Base-by-base conservation (phyloP, 2,329 filamentous ascomycete species). In the Metarhizium humberi region DNA sequence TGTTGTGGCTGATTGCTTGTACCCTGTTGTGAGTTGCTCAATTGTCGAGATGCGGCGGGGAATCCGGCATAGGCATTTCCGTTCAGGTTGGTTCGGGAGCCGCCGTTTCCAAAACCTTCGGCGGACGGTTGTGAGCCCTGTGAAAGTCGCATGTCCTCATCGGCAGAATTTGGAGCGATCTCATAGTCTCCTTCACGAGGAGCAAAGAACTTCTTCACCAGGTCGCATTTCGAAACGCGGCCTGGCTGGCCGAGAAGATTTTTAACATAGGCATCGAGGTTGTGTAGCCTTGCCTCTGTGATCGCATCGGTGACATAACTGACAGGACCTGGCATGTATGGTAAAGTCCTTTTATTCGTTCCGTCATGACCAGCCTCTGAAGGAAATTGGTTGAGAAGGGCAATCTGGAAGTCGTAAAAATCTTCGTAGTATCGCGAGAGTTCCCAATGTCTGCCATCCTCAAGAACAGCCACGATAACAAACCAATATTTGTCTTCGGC, bases 401-500 rank as follows among this genome's bases (percentile, higher is more conserved):
- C 90, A 66, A 97, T 97, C 69, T 99, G 94, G 70, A 97, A 92
- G 70, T 97, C 94, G 73, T 97, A 99, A 68, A 99, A 99, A 73
- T 97, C 94, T 70, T 97, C 91, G 67, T 99, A 99, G 67, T 95
- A 94, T 59, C 94, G 85, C 43, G 90, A 92, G 51, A 99, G 75
- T 68, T 96, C 92, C 91, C 92, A 97, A 66, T 89, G 86, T 50
- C 89, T 82, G 50, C 91, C 92, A 67, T 97, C 92, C 66, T 96
- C 90, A 70, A 97, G 82, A 64, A 86, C 81, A 29, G 89, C 90
- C 69, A 96, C 92, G 57, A 99, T 92, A 54, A 96, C 89, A 66
- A 97, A 99, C 90, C 94, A 97, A 72, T 97, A 97, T 70, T 96
- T 96, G 63, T 96, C 92, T 67, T 97, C 92, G 57, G 91, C 90